Base-by-base conservation (phyloP, 805 yeast genomes). In the Yamadazyma olivae region DNA sequence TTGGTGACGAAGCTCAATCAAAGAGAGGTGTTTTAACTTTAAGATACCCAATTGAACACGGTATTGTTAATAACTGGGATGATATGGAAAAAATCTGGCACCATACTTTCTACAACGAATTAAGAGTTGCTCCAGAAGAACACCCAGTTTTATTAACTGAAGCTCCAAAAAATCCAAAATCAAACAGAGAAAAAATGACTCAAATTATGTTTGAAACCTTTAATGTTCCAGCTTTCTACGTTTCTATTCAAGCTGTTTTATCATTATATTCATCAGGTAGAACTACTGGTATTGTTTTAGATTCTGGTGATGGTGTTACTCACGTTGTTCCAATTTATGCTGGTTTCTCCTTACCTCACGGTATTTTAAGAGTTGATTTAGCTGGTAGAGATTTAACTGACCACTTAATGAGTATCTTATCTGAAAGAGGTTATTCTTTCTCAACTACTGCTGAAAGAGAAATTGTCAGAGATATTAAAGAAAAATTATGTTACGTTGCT, bases 81-180 rank as follows among this genome's bases (percentile, higher is more conserved):
- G 99, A 93, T 68, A 93, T 93, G 99, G 99, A 93, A 79, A 91
- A 91, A 77, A 93, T 93, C 80, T 93, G 99, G 99, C 98, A 93
- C 74, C 99, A 93, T 81, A 93, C 98, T 59, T 93, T 93, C 82
- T 91, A 90, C 91, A 93, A 93, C 77, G 99, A 93, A 77, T 84
- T 93, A 75, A 88, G 98, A 78, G 97, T 93, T 69, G 97, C 97
- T 44, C 98, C 98, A 73, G 99, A 93, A 75, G 99, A 93, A 76
- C 99, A 93, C 81, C 97, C 98, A 69, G 96, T 91, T 59, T 77
- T 93, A 70, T 83, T 93, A 75, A 93, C 99, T 53, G 99, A 93
- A 81, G 99, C 99, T 52, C 99, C 99, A 73, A 86, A 89, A 88
- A 93, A 93, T 79, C 99, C 99, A 67, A 93, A 91, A 75, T 81